Base-by-base conservation (phyloP, 2,329 filamentous ascomycete species). In the Phaeosphaeriaceae sp. region DNA sequence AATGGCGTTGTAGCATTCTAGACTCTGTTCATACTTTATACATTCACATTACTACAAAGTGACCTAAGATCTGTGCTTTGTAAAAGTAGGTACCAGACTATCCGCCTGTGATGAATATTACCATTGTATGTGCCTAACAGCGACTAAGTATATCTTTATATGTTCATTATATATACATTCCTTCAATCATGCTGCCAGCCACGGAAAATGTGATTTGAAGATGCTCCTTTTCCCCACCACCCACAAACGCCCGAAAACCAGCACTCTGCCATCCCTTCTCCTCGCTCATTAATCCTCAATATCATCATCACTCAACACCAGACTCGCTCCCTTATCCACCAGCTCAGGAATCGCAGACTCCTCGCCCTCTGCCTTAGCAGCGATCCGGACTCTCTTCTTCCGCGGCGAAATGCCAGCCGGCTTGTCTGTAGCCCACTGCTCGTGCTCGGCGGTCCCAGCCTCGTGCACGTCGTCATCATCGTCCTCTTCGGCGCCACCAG, bases 251-350 rank as follows among this genome's bases (percentile, higher is more conserved):
- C n/a, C 31, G 13, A 3, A 15, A 7, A 36, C 13, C 31, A 36
- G 6, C 36, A 19, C n/a, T 17, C 4, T 15, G 41, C 41, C n/a
- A 11, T 21, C 13, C 13, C n/a, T 5, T 41, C n/a, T 4, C 5
- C 36, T 15, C 36, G 5, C 5, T 41, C 36, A 5, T 48, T 67
- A 73, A 65, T 82, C 80, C 58, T 80, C 79, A 57, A 82, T 82
- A 68, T 82, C 80, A 68, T 82, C 80, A 62, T 82, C 80, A 57
- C 78, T 80, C 19, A 82, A 65, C 51, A 82, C 70, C n/a, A 81
- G 62, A 42, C 68, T 74, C 1, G 77, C 70, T 0, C 66, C 68
- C 44, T 66, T 68, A 10, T 73, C 73, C 5, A 57, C 58, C 1
- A 65, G 48, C 0, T 67, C 65, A 13, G 67, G 59, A 20, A 72